Base-by-base conservation (phyloP, 176 grass and related monocot genomes). In the Miscanthus lutarioriparius region DNA sequence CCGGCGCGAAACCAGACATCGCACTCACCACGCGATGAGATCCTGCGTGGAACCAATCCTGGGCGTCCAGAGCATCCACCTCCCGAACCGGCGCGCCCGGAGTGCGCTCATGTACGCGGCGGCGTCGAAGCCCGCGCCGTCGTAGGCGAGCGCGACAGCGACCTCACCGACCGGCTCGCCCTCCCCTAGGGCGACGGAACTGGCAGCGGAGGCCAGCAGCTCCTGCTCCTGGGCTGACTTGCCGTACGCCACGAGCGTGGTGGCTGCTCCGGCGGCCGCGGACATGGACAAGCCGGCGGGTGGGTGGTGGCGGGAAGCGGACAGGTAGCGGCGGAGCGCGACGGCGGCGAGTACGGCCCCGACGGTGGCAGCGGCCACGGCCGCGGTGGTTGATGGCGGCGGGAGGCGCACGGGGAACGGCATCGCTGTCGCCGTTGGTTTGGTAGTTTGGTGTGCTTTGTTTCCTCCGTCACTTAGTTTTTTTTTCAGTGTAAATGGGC, bases 41-140 rank as follows among this genome's bases (percentile, higher is more conserved):
- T 98, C 96, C 30, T 98, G 93, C 26, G 96, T 98, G 73, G 96
- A 95, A 4, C 87, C 76, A 62, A 98, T 75, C 89, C 89, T 93
- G 38, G 96, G 96, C 4, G 91, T 92, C 93, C 96, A 98, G 13
- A 98, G 77, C 59, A 96, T 69, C 70, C 94, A 82, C 71, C 89
- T 90, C 77, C 96, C 93, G 11, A 94, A 94, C n/a, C 86, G 81
- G 10, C 47, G 82, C 70, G 91, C 85, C 71, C 11, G 76, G 48
- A 96, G 91, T n/a, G 81, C 66, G 45, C 27, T 86, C 91, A 98
- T 92, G 80, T 96, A 98, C 17, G 80, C 63, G 70, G 11, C 76
- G 4, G 78, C 82, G 47, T 72, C 77, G 73, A 99, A 92, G 51
- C 67, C 67, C 58, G 22, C 59, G 48, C n/a, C 63, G n/a, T 19